Evolutionary conservation across 495 filamentous ascomycete genomes (phyloP), one percentile per base, ranked within the genome.

Genomic region (Penicillium argentinense): DNA sequence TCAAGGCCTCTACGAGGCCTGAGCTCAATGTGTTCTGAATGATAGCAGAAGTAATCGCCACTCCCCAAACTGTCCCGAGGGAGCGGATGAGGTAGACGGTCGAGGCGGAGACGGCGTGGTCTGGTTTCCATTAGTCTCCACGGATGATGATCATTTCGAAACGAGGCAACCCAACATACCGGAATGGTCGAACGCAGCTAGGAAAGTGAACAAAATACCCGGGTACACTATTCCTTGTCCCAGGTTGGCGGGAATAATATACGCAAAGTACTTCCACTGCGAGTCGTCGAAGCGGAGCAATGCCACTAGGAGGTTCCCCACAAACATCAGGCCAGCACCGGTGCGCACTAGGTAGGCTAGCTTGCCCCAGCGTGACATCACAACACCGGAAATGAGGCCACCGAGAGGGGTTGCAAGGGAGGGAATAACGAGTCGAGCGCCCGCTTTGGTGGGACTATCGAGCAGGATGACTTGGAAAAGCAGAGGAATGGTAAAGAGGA

Each of bases 201-300:
- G 65, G 28, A 79, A 79, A 0, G 80, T 84, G 47, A 85, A 85
- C 16, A 85, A 54, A 30, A 83, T 82, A 0, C 71, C 76, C 0
- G 83, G 82, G 40, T 83, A 85, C 7, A 82, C 74, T 14, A 86
- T 82, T 1, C 81, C 81, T 38, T 84, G 81, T 2, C 83, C 82
- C 2, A 86, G 54, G 45, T 81, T 85, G 13, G 80, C 79, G 0
- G 83, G 83, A 37, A 86, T 77, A 13, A 85, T 75, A 51, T 78
- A 85, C 8, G 76, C 71, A 26, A 78, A 70, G 48, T 85, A 83
- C 49, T 85, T 85, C 82, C 83, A 86, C 1, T 53, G 45, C 4
- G 76, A 65, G 54, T 85, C 81, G 21, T 79, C 59, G 45, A 84
- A 84, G 2, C 63, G 63, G 4, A 85, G 62, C 1, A 74, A 66